Percentiles rank a stretch among this genome's conserved stretches.
Evolutionary conservation across 169 alveolate genomes (phyloP).

Genomic region (Plasmodium fragile): DNA sequence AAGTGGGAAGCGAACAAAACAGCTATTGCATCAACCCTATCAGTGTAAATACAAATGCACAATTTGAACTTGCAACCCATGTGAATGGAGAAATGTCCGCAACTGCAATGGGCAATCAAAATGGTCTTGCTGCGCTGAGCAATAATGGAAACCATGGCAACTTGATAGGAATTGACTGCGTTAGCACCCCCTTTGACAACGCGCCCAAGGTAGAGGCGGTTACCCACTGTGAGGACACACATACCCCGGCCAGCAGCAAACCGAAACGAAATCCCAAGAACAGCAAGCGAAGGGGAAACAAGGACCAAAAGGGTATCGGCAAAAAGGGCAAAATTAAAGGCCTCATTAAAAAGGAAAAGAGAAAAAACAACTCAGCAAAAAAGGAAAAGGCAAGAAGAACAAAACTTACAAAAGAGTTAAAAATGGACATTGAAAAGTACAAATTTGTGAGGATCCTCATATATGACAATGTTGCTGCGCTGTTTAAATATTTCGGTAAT

Average conservation of each 20-base stretch:
- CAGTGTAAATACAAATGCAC: not conserved
- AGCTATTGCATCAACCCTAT: not conserved
- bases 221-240: not conserved
- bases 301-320: not conserved
- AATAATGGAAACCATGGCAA: not conserved
- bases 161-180: not conserved
- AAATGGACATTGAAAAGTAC: constrained; percentile 37
- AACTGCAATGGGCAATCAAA: not conserved
- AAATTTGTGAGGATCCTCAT: constrained; percentile 36
- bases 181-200: not conserved
- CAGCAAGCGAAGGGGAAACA: not conserved
- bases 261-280: not conserved
- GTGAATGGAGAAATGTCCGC: not conserved
- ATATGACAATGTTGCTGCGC: constrained; percentile 31
- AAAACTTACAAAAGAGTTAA: constrained; percentile 37
- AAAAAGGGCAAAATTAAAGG: constrained; percentile 11
- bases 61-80: not conserved
- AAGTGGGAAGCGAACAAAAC: not conserved
- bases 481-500: constrained; percentile 51
- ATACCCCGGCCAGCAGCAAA: not conserved
- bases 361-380: not conserved
- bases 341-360: constrained; percentile 16
- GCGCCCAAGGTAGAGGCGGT: not conserved
- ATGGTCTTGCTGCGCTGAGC: not conserved
- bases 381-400: constrained; percentile 24